Conservation (phyloP, 2,329 filamentous ascomycete species). For the Emergomyces africanus region DNA sequence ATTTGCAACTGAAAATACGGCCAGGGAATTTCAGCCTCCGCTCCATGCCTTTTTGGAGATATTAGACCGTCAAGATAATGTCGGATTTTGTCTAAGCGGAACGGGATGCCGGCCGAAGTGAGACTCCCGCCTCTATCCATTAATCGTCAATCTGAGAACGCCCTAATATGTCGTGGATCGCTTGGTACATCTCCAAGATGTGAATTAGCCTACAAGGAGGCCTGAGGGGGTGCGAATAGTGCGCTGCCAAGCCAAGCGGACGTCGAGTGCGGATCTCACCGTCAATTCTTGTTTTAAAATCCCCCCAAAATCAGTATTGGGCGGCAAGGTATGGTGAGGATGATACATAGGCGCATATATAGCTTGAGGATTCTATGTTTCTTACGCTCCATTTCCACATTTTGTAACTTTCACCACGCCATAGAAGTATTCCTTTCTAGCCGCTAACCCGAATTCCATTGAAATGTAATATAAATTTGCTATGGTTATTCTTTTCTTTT, state of each 20-base stretch:
- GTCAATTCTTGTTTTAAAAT: background rate
- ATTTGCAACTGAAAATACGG: background rate
- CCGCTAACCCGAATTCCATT: background rate
- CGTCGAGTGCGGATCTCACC: background rate
- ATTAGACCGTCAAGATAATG: no score
- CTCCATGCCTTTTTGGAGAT: background rate
- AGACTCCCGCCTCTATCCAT: background rate
- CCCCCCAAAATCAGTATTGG: background rate
- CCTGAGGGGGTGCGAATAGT: background rate
- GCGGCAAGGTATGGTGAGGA: background rate
- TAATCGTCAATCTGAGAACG: background rate
- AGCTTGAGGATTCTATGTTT: background rate
- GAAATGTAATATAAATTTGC: background rate
- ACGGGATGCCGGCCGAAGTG: background rate
- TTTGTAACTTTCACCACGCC: background rate
- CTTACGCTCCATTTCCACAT: background rate
- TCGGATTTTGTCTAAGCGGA: background rate
- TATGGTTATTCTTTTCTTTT: background rate
- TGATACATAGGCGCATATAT: background rate
- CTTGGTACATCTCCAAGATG: background rate
- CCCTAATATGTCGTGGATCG: background rate
- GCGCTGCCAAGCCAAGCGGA: background rate
- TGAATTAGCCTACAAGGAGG: background rate
- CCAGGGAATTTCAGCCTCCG: background rate
- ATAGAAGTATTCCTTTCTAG: background rate